Conservation (phyloP, 2,329 filamentous ascomycete species). For the Fusarium sp. region DNA sequence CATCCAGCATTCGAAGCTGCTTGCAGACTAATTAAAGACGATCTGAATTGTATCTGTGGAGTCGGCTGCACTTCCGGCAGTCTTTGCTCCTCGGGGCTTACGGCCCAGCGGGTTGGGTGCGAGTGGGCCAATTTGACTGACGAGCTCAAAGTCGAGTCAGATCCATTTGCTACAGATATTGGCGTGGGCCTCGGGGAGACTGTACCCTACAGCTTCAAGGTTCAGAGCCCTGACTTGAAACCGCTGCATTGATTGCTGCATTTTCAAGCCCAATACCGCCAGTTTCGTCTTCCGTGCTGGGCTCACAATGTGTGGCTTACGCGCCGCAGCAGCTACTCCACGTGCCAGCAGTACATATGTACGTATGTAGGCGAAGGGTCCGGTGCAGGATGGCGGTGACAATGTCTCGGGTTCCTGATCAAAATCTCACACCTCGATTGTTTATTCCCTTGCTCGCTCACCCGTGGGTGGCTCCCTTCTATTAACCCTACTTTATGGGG, state of each 20-base stretch:
- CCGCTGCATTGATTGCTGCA: conserved; percentile 22
- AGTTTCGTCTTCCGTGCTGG: conserved; percentile 36
- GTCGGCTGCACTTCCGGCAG: conserved; percentile 45
- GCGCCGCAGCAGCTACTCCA: conserved; percentile 34
- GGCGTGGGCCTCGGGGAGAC: neutral
- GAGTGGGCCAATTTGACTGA: conserved; percentile 33
- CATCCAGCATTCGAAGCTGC: conserved; percentile 23
- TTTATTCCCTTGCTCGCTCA: conserved; percentile 18
- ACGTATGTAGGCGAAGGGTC: conserved; percentile 30
- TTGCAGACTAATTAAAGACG: conserved; percentile 25
- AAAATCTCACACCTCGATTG: conserved; percentile 24
- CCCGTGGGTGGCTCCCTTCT: conserved; percentile 14
- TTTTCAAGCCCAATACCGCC: conserved; percentile 37
- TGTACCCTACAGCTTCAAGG: conserved; percentile 15
- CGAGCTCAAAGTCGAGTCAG: conserved; percentile 39
- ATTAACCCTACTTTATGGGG: conserved; percentile 29
- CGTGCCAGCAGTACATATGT: conserved; percentile 12
- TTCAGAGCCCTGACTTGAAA: conserved; percentile 38
- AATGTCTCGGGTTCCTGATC: conserved; percentile 44
- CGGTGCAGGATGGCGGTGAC: conserved; percentile 39
- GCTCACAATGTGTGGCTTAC: conserved; percentile 36
- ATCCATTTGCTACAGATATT: conserved; percentile 1
- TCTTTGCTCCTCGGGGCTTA: conserved; percentile 42
- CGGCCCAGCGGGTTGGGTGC: conserved; percentile 43
- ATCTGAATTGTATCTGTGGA: conserved; percentile 40